phyloP scores from a whole-genome alignment of 2,329 filamentous ascomycete genomes.

The Colletotrichum sp. region DNA sequence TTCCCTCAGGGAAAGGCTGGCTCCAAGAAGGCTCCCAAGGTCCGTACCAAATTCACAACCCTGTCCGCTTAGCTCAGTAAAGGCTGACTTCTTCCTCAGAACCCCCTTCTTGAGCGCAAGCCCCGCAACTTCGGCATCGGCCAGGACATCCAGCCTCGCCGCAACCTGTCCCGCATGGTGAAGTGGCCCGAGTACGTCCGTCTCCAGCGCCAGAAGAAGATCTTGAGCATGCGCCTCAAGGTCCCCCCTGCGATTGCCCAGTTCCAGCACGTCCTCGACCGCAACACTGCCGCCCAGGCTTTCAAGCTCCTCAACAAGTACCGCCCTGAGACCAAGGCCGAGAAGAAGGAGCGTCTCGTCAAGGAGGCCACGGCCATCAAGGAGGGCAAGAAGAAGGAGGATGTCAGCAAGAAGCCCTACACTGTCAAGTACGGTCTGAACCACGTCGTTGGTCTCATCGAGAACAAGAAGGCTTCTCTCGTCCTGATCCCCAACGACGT shows the following conservation, averaged over 20 bases:
- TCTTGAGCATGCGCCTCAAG: conserved; percentile 98
- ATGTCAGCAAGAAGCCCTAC: conserved; percentile 99
- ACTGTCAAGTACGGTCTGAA: conserved; percentile 99
- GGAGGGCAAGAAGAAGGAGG: conserved; percentile 99
- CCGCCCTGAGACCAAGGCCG: conserved; percentile 96
- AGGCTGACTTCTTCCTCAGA: conserved; percentile 59
- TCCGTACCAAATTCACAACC: conserved; percentile 56
- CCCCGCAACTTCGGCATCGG: conserved; percentile 98
- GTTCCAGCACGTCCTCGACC: conserved; percentile 97
- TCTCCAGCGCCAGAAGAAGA: conserved; percentile 93
- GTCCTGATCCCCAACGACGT: conserved; percentile 99
- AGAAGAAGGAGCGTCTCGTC: conserved; percentile 99
- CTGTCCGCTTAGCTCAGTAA: background rate
- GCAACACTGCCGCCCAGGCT: conserved; percentile 93
- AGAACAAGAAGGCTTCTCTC: conserved; percentile 99
- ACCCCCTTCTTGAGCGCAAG: conserved; percentile 99
- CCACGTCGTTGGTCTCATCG: conserved; percentile 95
- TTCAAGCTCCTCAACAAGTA: conserved; percentile 99
- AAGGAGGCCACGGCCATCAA: conserved; percentile 98
- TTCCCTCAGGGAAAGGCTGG: conserved; percentile 93
- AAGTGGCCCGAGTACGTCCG: conserved; percentile 99
- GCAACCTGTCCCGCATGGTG: conserved; percentile 97
- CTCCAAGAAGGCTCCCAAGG: conserved; percentile 96
- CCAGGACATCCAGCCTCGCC: conserved; percentile 96
- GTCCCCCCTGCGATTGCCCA: conserved; percentile 96